Conservation (phyloP, 495 filamentous ascomycete genomes). For the Penicillium flavigenum region DNA sequence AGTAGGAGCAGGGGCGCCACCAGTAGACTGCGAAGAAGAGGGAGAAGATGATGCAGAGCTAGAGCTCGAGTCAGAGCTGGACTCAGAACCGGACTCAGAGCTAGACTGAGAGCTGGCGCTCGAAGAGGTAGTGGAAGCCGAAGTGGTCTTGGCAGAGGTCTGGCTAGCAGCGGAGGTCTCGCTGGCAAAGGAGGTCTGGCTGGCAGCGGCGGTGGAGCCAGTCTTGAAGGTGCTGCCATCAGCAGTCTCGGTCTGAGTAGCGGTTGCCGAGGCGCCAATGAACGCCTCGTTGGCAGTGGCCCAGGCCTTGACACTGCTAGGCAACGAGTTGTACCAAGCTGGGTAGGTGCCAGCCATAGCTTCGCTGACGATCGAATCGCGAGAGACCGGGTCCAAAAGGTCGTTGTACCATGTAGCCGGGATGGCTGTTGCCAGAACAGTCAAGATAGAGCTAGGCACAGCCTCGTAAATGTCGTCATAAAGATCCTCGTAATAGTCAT, state of each 20-base stretch:
- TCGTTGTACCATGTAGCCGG: constrained; percentile 18
- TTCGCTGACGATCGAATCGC: constrained; percentile 12
- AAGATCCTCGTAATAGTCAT: too few relatives aligned
- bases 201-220: not conserved
- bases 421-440: constrained; percentile 27
- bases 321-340: constrained; percentile 29
- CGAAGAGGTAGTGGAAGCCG: constrained; percentile 1
- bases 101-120: not conserved
- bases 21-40: constrained; percentile 20
- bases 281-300: constrained; percentile 12
- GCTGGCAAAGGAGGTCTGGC: not conserved
- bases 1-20: constrained; percentile 23
- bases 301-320: constrained; percentile 28
- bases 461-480: not conserved
- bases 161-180: not conserved
- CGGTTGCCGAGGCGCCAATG: not conserved
- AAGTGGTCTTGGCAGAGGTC: not conserved
- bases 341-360: constrained; percentile 21
- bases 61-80: not conserved
- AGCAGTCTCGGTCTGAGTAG: not conserved
- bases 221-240: not conserved
- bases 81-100: not conserved
- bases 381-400: constrained; percentile 13
- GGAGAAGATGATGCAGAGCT: constrained; percentile 9
- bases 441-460: constrained; percentile 23